A percentile compares a stretch with the other conserved stretches of the same genome.
Evolutionary conservation across 768 basidiomycete genomes (phyloP).

Genomic region (Phlegmacium glaucopus): DNA sequence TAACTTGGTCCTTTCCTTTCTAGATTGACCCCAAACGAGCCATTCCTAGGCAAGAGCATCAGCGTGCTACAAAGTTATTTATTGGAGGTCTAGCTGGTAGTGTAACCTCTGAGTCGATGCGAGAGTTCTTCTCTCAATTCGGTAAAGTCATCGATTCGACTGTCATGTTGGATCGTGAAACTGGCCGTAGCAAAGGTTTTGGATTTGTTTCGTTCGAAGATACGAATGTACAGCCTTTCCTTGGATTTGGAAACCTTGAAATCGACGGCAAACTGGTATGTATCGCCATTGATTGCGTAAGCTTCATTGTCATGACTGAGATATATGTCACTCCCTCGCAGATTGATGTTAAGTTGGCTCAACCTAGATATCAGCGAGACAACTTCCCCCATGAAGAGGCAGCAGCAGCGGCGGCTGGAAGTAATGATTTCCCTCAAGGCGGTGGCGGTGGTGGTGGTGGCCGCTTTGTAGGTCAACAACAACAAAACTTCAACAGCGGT

Average conservation of each 20-base stretch:
- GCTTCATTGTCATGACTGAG: not conserved
- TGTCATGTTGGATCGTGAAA: conserved; percentile 97
- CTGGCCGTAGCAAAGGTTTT: conserved; percentile 93
- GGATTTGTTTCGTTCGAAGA: conserved; percentile 97
- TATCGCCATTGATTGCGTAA: conserved; percentile 5
- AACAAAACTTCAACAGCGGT: conserved; percentile 12
- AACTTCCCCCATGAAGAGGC: conserved; percentile 50
- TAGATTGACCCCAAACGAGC: conserved; percentile 99
- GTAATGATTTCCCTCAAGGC: conserved; percentile 15
- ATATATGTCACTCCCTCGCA: conserved; percentile 24
- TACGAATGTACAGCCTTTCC: conserved; percentile 84
- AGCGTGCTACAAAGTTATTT: conserved; percentile 90
- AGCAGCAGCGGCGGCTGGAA: conserved; percentile 16
- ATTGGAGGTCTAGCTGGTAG: conserved; percentile 91
- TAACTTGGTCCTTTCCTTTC: not conserved
- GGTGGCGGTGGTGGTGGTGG: conserved; percentile 5
- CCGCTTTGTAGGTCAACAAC: conserved; percentile 13
- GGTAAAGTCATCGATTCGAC: conserved; percentile 97
- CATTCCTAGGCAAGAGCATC: conserved; percentile 94
- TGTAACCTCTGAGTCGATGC: conserved; percentile 93
- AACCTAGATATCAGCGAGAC: conserved; percentile 82
- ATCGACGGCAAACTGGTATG: conserved; percentile 94
- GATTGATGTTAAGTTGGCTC: conserved; percentile 98
- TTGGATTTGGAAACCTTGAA: conserved; percentile 84
- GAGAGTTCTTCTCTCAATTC: conserved; percentile 89